phyloP scores from a whole-genome alignment of 2,329 filamentous ascomycete genomes.

The Xylariaceae sp. region DNA sequence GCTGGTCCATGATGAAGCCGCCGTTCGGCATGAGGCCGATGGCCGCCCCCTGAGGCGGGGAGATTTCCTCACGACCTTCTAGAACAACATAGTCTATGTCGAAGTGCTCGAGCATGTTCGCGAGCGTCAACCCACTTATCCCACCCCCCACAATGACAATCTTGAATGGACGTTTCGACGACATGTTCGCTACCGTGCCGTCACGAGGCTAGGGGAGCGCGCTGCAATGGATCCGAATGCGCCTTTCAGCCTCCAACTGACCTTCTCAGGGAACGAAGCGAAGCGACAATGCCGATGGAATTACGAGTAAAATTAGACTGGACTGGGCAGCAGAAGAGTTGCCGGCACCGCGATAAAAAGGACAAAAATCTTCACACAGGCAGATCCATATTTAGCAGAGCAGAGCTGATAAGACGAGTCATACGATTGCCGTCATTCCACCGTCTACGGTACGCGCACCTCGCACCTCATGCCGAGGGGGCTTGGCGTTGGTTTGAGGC shows the following conservation, averaged over 20 bases:
- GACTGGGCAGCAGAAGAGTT: not conserved
- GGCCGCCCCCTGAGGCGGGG: conserved; percentile 43
- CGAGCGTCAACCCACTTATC: conserved; percentile 43
- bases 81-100: conserved; percentile 46
- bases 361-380: not conserved
- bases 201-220: not conserved
- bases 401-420: not conserved
- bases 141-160: conserved; percentile 46
- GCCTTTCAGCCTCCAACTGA: not conserved
- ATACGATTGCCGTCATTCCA: not conserved
- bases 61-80: conserved; percentile 39
- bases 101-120: conserved; percentile 40
- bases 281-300: not conserved
- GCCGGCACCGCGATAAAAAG: not conserved
- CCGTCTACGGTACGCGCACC: not conserved
- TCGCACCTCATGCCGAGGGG: not conserved
- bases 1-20: conserved; percentile 44
- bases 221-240: not conserved
- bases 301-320: not conserved
- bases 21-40: conserved; percentile 43
- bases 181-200: conserved; percentile 1
- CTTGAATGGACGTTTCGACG: conserved; percentile 24
- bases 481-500: not conserved
- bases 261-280: not conserved
- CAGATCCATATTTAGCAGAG: not conserved